Base-by-base conservation (phyloP, 768 basidiomycete species). In the Phallus indusiatus region DNA sequence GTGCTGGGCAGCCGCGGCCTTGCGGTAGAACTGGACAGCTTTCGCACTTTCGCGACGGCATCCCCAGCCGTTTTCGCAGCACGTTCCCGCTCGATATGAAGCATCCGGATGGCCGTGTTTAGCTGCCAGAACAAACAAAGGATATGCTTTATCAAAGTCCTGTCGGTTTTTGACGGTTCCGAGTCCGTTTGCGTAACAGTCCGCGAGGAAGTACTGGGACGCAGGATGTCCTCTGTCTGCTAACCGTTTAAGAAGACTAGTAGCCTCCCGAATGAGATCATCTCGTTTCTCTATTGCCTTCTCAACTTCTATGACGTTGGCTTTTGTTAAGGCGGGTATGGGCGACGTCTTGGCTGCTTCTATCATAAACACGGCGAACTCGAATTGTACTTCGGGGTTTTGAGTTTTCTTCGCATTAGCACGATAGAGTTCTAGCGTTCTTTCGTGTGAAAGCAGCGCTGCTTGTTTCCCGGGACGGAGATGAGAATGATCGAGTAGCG, bases 21-120 rank as follows among this genome's bases (percentile, higher is more conserved):
- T 98, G 60, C 89, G 84, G 76, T 87, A 98, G 75, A 94, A 96
- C 59, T 88, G 85, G 36, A 97, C 72, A 0, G 95, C 93, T 68
- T 97, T 97, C 48, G 86, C 85, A 17, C 83, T 86, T 72, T 98
- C 96, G 14, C 93, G 81, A 54, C 95, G 78, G 70, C 93, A 95
- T 6, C 96, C 96, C 96, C 95, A 98, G 28, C 94, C 96, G 66
- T 97, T 94, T 78, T 99, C 96, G 72, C 92, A 96, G 69, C 96
- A 99, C 2, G 94, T 94, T 34, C 94, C 96, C 0, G 94, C 89
- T 33, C 95, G 88, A 72, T 94, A 99, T 5, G 91, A 83, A 16
- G 93, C 94, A 66, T 97, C 94, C 1, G 93, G 87, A 69, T 98
- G 95, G 16, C 92, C 90, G 66, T 98, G 96, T 72, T 99, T 99